phyloP scores from a whole-genome alignment of 257 asterid species.

The Cinchona pubescens region DNA sequence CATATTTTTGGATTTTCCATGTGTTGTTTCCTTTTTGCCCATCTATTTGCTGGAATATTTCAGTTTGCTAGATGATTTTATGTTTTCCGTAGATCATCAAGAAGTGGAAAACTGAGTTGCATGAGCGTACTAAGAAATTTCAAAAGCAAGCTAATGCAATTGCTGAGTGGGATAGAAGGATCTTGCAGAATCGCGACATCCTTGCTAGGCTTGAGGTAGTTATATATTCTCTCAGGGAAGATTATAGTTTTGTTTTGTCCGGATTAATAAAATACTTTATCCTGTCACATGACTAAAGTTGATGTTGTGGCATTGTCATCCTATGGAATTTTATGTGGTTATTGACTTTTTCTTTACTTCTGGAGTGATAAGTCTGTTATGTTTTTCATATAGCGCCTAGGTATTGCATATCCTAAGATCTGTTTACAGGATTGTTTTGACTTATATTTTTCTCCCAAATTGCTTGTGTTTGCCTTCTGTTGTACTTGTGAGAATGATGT shows the following conservation, averaged over 20 bases:
- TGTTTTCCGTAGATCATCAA: conserved; percentile 68
- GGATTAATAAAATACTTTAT: background rate
- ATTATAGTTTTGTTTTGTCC: background rate
- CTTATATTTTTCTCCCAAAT: background rate
- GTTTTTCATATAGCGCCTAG: background rate
- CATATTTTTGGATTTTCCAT: background rate
- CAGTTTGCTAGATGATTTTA: background rate
- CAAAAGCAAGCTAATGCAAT: conserved; percentile 90
- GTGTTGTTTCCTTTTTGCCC: background rate
- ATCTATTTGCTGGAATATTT: background rate
- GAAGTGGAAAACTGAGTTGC: conserved; percentile 95
- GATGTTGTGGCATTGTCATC: background rate
- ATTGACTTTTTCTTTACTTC: background rate
- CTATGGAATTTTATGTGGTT: background rate
- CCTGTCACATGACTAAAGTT: background rate
- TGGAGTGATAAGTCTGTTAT: background rate
- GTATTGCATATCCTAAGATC: background rate
- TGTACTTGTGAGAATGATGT: conserved; percentile 1
- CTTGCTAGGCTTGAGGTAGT: conserved; percentile 86
- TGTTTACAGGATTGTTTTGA: background rate
- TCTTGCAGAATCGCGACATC: conserved; percentile 90
- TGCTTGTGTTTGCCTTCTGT: background rate
- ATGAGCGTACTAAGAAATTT: conserved; percentile 84
- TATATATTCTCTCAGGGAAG: background rate
- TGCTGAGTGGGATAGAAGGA: conserved; percentile 95